Evolutionary conservation across 208 protist species (phyloP).

Genomic region (Balamuthia mandrillaris): DNA sequence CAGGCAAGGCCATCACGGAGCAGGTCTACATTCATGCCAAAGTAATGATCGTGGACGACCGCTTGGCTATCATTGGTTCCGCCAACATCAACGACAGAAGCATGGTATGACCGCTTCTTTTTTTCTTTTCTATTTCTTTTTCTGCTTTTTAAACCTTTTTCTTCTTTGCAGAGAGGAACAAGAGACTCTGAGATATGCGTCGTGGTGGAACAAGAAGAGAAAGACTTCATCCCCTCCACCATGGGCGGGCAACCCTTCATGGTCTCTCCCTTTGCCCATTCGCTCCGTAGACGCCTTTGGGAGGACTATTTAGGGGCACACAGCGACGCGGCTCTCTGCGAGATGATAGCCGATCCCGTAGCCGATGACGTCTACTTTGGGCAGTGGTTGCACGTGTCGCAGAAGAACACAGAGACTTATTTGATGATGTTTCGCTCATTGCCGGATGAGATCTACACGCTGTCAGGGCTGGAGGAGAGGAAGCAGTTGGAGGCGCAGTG

Average conservation of each 20-base stretch:
- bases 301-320: conserved; percentile 40
- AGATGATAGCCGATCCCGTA: not conserved
- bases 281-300: conserved; percentile 41
- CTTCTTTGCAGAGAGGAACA: not conserved
- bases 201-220: conserved; percentile 25
- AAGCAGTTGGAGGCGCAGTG: not conserved
- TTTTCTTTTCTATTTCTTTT: not conserved
- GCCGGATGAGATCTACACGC: not conserved
- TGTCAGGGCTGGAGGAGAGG: not conserved
- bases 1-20: conserved; percentile 42
- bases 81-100: conserved; percentile 65
- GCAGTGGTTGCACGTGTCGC: not conserved
- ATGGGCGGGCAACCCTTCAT: not conserved
- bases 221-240: not conserved
- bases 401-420: not conserved
- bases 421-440: not conserved
- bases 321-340: not conserved
- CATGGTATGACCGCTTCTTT: not conserved
- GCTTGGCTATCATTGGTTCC: conserved; percentile 49
- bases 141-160: too few relatives aligned
- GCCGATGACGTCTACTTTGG: not conserved
- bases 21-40: conserved; percentile 64
- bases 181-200: conserved; percentile 53
- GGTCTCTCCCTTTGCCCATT: conserved; percentile 25
- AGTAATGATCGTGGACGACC: conserved; percentile 61